These are phyloP conservation scores for Pseudocercospora musae DNA, from an alignment of 2,329 filamentous ascomycete genomes.

Conservation along the genomic window DNA sequence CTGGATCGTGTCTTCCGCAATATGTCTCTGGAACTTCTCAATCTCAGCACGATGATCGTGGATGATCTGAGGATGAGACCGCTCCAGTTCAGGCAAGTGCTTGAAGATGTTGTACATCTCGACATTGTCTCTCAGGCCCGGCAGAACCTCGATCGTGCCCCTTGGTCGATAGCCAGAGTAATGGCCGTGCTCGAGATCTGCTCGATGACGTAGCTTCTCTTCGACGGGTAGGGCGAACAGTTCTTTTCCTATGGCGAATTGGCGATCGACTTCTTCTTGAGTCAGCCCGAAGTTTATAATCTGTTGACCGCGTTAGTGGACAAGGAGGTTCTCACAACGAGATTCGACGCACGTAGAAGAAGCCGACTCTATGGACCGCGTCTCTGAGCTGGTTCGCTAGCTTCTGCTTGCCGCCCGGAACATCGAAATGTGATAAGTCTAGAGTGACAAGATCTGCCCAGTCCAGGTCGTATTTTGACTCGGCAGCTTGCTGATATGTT, in stretches of 20 bases:
- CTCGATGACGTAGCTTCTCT: constrained; percentile 57
- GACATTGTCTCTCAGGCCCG: constrained; percentile 48
- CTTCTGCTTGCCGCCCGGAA: constrained; percentile 53
- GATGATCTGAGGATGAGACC: constrained; percentile 35
- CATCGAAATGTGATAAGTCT: constrained; percentile 54
- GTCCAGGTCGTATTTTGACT: constrained; percentile 26
- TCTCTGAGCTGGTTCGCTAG: constrained; percentile 55
- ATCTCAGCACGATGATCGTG: constrained; percentile 53
- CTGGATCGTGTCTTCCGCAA: constrained; percentile 55
- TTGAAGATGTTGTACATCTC: constrained; percentile 61
- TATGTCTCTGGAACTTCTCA: constrained; percentile 51
- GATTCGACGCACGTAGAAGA: constrained; percentile 56
- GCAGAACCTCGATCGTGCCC: constrained; percentile 23
- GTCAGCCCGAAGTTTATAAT: constrained; percentile 58
- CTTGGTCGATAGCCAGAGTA: constrained; percentile 32
- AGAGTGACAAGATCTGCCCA: constrained; percentile 59
- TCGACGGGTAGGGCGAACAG: constrained; percentile 56
- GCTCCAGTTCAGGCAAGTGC: constrained; percentile 34
- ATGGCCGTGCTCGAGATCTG: constrained; percentile 31
- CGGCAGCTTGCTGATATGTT: constrained; percentile 21
- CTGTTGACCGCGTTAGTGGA: constrained; percentile 10
- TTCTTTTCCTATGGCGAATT: constrained; percentile 59
- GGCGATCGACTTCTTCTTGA: constrained; percentile 58
- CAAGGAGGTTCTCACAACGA: background rate
- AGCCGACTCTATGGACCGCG: constrained; percentile 49